Percentiles rank a stretch among this genome's conserved stretches.
These are phyloP conservation scores for Puccinia brachypodii DNA, from an alignment of 1,284 basidiomycete genomes.

Conservation along the genomic window DNA sequence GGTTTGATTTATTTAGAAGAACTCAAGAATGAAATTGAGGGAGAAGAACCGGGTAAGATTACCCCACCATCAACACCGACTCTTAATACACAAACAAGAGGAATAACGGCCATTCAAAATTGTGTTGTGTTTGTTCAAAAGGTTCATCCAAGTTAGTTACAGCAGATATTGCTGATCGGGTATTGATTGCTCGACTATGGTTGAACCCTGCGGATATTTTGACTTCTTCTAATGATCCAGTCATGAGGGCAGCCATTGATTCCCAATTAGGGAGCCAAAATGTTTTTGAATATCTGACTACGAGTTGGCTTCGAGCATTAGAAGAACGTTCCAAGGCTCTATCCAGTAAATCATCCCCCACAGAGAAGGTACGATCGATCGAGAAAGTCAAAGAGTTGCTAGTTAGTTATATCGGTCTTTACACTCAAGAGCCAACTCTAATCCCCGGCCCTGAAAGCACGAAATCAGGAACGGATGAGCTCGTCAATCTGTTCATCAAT, in stretches of 20 bases:
- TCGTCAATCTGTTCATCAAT: slow-evolving; percentile 71
- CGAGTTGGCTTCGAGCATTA: slow-evolving; percentile 84
- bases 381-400: slow-evolving; percentile 76
- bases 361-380: slow-evolving; percentile 64
- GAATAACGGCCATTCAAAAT: neutral
- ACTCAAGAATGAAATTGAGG: slow-evolving; percentile 43
- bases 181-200: slow-evolving; percentile 83
- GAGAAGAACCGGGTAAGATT: slow-evolving; percentile 30
- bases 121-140: slow-evolving; percentile 31
- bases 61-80: too few species aligned
- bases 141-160: slow-evolving; percentile 49
- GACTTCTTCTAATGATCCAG: slow-evolving; percentile 78
- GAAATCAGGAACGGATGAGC: slow-evolving; percentile 66
- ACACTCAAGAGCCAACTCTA: slow-evolving; percentile 84
- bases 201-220: slow-evolving; percentile 72
- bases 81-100: neutral
- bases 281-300: slow-evolving; percentile 83
- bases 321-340: slow-evolving; percentile 61
- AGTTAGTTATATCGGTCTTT: slow-evolving; percentile 85
- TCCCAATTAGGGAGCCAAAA: slow-evolving; percentile 77
- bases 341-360: slow-evolving; percentile 64
- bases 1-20: slow-evolving; percentile 28
- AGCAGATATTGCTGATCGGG: slow-evolving; percentile 66
- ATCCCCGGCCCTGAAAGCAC: slow-evolving; percentile 77
- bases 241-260: slow-evolving; percentile 66